Base-by-base conservation (phyloP, 345 rosid genomes). In the Raphanus sativus region DNA sequence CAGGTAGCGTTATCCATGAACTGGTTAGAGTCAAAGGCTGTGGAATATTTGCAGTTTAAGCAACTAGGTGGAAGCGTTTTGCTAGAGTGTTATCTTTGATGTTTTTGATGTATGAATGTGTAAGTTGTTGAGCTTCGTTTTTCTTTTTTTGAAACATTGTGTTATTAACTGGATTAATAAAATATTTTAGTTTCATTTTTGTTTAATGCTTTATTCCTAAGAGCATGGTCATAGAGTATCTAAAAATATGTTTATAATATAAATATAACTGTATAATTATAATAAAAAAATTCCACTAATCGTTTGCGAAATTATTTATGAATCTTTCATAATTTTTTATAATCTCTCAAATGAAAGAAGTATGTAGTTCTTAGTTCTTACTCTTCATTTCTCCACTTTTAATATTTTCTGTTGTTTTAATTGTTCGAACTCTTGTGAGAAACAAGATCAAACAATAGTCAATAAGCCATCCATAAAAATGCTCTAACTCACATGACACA, bases 81-180 rank as follows among this genome's bases (percentile, higher is more conserved):
- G 26, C 72, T 93, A 4, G 91, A 88, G 80, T 87, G 87, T 12
- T 86, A 89, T 79, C 77, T 92, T 55, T 81, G 81, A 71, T 67
- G 74, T 16, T 80, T 28, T 54, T 74, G 55, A 62, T 62, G 65
- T 69, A 59, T 62, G 59, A 34, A 67, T 29, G 50, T 6, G 36
- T 26, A 36, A 56, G 50, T 52, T 67, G 3, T 59, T 42, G 29
- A 45, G 36, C 24, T 58, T 55, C 60, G 29, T 52, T 28, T 70
- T 42, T 54, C 32, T 29, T 54, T 29, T 71, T 56, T 4, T 16
- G 4, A 62, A 25, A 69, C 25, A 55, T 77, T 56, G 26, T 70
- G 50, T 63, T 63, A 28, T 17, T 52, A 11, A n/a, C 28, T 33
- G n/a, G 30, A 62, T 17, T 62, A 6, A 17, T 62, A 8, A 26